Percentiles rank a stretch among this genome's conserved stretches.
phyloP scores from a whole-genome alignment of 495 filamentous ascomycete species.

The Clavariopsis aquatica region DNA sequence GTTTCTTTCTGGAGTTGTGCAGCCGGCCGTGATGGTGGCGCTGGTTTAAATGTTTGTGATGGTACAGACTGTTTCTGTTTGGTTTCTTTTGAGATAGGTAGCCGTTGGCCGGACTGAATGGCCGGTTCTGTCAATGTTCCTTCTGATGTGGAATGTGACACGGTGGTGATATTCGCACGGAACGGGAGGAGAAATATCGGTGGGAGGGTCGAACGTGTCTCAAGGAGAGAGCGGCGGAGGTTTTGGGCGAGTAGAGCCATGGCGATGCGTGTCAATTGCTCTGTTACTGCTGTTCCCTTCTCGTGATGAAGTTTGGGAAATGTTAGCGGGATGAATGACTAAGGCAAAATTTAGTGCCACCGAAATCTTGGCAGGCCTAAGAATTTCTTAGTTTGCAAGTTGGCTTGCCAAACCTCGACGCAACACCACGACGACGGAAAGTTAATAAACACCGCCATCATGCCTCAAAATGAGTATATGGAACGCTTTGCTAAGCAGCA shows the following conservation, averaged over 20 bases:
- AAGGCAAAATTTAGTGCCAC: constrained; percentile 30
- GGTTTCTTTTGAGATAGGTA: constrained; percentile 16
- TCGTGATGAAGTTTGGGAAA: constrained; percentile 17
- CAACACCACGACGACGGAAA: background rate
- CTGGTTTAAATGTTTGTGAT: constrained; percentile 26
- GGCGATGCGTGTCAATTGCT: constrained; percentile 10
- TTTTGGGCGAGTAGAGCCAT: constrained; percentile 28
- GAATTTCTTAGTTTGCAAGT: constrained; percentile 1
- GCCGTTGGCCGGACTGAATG: constrained; percentile 33
- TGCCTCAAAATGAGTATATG: constrained; percentile 95
- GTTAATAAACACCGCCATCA: constrained; percentile 43
- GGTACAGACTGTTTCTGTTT: constrained; percentile 7
- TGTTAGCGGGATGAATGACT: constrained; percentile 18
- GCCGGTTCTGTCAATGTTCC: constrained; percentile 39
- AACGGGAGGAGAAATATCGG: constrained; percentile 47
- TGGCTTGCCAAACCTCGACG: background rate
- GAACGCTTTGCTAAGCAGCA: constrained; percentile 83
- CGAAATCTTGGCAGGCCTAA: too few relatives aligned
- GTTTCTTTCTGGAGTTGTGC: constrained; percentile 39
- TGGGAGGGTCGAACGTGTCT: constrained; percentile 41
- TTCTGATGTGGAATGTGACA: constrained; percentile 42
- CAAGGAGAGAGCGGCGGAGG: constrained; percentile 34
- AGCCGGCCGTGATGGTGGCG: constrained; percentile 34
- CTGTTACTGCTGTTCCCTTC: background rate
- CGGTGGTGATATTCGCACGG: constrained; percentile 43